A percentile compares a stretch with the other conserved stretches of the same genome.
Evolutionary conservation across 2,329 filamentous ascomycete genomes (phyloP).

Genomic region (Claviceps monticola): DNA sequence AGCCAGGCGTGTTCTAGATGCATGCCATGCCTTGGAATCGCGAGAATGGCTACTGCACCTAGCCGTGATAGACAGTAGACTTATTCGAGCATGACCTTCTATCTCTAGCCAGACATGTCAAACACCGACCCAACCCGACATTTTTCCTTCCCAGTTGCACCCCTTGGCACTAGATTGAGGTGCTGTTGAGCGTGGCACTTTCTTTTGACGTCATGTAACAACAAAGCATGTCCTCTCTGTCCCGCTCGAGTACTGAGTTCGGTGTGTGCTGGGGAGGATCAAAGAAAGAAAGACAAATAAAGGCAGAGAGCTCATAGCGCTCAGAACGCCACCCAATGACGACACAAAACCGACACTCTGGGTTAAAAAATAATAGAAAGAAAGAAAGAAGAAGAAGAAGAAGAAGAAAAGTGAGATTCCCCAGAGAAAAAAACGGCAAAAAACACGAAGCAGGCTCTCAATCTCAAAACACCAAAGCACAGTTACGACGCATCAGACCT

Average conservation of each 20-base stretch:
- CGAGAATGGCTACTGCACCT: no score
- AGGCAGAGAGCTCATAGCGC: background rate
- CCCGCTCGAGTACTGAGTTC: background rate
- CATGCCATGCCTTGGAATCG: no score
- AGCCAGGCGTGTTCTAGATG: no score
- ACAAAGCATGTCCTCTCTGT: background rate
- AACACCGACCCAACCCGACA: no score
- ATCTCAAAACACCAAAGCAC: background rate
- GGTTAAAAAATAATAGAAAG: background rate
- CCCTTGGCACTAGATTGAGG: no score
- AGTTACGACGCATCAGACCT: no score
- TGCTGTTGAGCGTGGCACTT: no score
- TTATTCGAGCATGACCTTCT: no score
- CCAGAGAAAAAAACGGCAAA: background rate
- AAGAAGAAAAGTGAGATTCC: background rate
- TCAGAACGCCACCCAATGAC: conserved; percentile 1
- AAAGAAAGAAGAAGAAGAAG: background rate
- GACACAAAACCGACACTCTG: background rate
- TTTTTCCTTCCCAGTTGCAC: no score
- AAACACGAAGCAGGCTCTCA: background rate
- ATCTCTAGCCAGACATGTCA: no score
- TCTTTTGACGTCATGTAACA: no score
- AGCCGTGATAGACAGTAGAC: no score
- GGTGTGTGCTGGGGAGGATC: background rate
- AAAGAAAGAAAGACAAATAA: background rate